These are phyloP conservation scores for Podospora appendiculata DNA, from an alignment of 495 filamentous ascomycete genomes.

Conservation along the genomic window DNA sequence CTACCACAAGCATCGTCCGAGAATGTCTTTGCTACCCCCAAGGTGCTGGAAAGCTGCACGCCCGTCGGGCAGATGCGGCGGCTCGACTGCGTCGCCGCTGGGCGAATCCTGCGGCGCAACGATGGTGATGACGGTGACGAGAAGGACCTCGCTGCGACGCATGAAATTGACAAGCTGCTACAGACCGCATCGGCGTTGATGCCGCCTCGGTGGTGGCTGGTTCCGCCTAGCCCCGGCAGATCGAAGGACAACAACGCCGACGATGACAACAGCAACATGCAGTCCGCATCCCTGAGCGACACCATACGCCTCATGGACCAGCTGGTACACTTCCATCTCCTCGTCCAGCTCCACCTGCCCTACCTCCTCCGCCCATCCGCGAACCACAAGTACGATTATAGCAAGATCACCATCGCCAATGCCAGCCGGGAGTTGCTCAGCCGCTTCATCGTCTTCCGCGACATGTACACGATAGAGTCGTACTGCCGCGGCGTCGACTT, in stretches of 20 bases:
- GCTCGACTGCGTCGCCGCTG: slow-evolving; percentile 16
- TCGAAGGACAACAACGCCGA: no score
- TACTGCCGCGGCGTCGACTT: slow-evolving; percentile 33
- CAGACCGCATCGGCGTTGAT: slow-evolving; percentile 17
- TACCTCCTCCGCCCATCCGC: slow-evolving; percentile 19
- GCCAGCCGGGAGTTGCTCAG: slow-evolving; percentile 30
- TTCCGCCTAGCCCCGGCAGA: slow-evolving; percentile 7
- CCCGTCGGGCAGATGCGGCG: slow-evolving; percentile 25
- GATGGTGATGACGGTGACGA: slow-evolving; percentile 12
- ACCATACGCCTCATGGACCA: slow-evolving; percentile 22
- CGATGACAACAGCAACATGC: no score
- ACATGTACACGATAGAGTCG: slow-evolving; percentile 8
- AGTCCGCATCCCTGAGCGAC: not conserved
- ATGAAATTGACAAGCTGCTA: slow-evolving; percentile 18
- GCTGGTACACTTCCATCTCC: slow-evolving; percentile 24
- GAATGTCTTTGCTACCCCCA: slow-evolving; percentile 10
- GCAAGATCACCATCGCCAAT: slow-evolving; percentile 26
- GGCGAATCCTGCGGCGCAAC: slow-evolving; percentile 29
- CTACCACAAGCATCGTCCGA: slow-evolving; percentile 19
- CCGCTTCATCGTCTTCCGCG: slow-evolving; percentile 29
- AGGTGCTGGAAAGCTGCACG: slow-evolving; percentile 9
- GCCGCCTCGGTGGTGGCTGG: slow-evolving; percentile 26
- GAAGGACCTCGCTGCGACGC: slow-evolving; percentile 14
- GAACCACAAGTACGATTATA: slow-evolving; percentile 22
- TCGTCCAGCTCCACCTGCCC: slow-evolving; percentile 28